Conservation (phyloP, 1,139 yeast genomes). For the Arxiozyma slooffiae region DNA sequence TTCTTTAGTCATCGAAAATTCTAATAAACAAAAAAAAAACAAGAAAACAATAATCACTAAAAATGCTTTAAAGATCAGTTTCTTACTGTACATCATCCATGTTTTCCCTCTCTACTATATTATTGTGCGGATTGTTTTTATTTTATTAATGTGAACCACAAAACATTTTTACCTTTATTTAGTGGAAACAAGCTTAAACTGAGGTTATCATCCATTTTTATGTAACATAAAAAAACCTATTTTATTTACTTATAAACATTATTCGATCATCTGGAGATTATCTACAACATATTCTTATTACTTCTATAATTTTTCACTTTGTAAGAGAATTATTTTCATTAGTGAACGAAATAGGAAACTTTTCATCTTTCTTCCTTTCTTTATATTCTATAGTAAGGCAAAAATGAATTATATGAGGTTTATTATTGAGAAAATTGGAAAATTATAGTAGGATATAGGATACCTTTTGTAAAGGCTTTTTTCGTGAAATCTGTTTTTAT, state of each 20-base stretch:
- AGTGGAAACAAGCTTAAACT: background rate
- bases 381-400: background rate
- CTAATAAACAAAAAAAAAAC: too few species aligned
- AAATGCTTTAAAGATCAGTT: too few species aligned
- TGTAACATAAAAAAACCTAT: background rate
- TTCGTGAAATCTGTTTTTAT: background rate
- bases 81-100: too few species aligned
- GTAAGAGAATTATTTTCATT: constrained; percentile 3
- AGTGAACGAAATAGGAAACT: constrained; percentile 10
- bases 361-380: background rate
- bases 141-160: background rate
- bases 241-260: too few species aligned
- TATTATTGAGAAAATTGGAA: background rate
- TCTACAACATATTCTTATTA: too few species aligned
- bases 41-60: too few species aligned
- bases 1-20: too few species aligned
- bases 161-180: too few species aligned
- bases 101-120: too few species aligned
- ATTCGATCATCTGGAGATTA: background rate
- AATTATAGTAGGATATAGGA: background rate
- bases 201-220: background rate
- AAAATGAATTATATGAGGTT: background rate
- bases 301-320: background rate
- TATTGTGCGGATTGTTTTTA: too few species aligned
- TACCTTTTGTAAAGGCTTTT: background rate